Conservation (phyloP, 768 basidiomycete genomes). For the Hysterangium stoloniferum region DNA sequence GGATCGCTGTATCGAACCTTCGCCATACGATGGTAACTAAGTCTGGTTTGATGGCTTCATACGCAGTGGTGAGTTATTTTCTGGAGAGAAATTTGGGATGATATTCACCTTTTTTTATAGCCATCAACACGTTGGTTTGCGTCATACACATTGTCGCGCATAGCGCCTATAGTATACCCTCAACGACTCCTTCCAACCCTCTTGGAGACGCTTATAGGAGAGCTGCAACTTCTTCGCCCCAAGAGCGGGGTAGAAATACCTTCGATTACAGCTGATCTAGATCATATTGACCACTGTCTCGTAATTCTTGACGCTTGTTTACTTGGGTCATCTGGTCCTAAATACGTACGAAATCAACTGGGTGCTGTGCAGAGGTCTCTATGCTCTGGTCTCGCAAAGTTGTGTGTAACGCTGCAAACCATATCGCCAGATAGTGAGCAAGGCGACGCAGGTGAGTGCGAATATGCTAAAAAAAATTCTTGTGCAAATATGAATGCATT, state of each 20-base stretch:
- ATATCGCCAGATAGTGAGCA: slow-evolving; percentile 20
- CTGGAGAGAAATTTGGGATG: too few relatives aligned
- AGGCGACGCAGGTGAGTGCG: slow-evolving; percentile 18
- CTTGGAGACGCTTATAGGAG: slow-evolving; percentile 26
- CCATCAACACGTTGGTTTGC: slow-evolving; percentile 50
- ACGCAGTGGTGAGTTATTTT: slow-evolving; percentile 26
- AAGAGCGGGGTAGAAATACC: slow-evolving; percentile 33
- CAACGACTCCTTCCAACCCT: slow-evolving; percentile 23
- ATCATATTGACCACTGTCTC: slow-evolving; percentile 48
- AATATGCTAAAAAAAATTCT: background rate
- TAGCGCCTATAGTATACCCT: slow-evolving; percentile 39
- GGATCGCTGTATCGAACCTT: slow-evolving; percentile 37
- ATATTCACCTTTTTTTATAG: slow-evolving; percentile 23
- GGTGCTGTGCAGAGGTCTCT: slow-evolving; percentile 38
- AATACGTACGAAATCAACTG: slow-evolving; percentile 18
- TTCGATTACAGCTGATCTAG: slow-evolving; percentile 29
- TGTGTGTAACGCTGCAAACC: slow-evolving; percentile 45
- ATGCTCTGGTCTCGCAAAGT: slow-evolving; percentile 38
- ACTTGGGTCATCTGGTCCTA: slow-evolving; percentile 46
- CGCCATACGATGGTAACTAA: slow-evolving; percentile 30
- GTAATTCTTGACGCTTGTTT: slow-evolving; percentile 56
- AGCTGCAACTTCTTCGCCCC: slow-evolving; percentile 32
- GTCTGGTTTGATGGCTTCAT: slow-evolving; percentile 21
- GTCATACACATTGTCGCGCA: slow-evolving; percentile 38
- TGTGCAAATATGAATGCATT: background rate